Evolutionary conservation across 371 early-diverging fungal species (phyloP), one percentile per base, ranked within the genome.

Genomic region (Mucor sp.): DNA sequence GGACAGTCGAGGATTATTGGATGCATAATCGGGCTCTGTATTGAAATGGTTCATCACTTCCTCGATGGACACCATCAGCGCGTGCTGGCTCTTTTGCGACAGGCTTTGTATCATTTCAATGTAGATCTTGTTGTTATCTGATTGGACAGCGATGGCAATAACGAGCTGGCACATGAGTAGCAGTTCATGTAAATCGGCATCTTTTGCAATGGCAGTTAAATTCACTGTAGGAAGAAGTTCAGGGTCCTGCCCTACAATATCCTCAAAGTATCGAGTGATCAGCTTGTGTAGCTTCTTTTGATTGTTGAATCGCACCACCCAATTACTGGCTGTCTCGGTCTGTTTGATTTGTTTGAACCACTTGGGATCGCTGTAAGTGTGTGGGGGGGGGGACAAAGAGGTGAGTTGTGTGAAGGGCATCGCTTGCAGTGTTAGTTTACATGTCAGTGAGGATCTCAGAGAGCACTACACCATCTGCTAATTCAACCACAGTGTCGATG

Each of bases 11-110:
- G 70, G 50, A 28, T 70, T 71, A 23, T 67, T 73, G 12, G 63
- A 57, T 32, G 61, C 64, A 61, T 80, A 69, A n/a, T 76, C 78
- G 25, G 65, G 63, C 15, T 72, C 73, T 43, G 72, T 71, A 62
- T 82, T 77, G 58, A 83, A 78, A 68, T 79, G 73, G 33, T 69
- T 77, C 83, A 83, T 83, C 9, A 83, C 89, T 75, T 85, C 80
- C 84, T 97, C 97, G 63, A 98, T 94, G 5, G 92, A 87, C 4
- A 94, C 81, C 98, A 98, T 98, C 63, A 98, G 79, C 6, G 88
- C 87, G 71, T 92, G 91, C 78, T 98, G 98, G 21, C 88, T 86
- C 21, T 84, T 82, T 65, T 89, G 89, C n/a, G 84, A 82, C 44
- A 98, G 74, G 37, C 85, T 76, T 82, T 94, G 95, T 75, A 97